Evolutionary conservation across 768 basidiomycete genomes (phyloP), one percentile per base, ranked within the genome.

Genomic region (Termitomyces sp.): DNA sequence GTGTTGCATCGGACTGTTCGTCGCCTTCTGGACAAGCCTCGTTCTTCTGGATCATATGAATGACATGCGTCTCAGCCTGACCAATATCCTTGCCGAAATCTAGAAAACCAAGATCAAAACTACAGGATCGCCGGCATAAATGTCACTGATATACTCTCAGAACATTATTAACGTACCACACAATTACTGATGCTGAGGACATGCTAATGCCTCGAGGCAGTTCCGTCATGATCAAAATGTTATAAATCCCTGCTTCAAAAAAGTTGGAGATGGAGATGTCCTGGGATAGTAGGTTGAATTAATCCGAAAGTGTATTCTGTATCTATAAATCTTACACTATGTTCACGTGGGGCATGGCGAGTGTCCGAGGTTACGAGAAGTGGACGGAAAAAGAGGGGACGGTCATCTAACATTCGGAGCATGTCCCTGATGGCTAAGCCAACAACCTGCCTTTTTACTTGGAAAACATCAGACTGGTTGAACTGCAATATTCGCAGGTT

Each of bases 191-290:
- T 7, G 77, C 79, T 30, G 74, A 74, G 6, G 84, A 81, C 26
- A 87, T 51, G 45, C 83, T 83, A 11, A 87, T 60, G 63, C 87
- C 85, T 64, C 86, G 82, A 5, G 75, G 67, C 1, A 76, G 74
- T 60, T 81, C 81, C 1, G 82, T 84, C 28, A 79, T 71, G 32
- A 92, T 71, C 32, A 90, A 68, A 10, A 90, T 70, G 64, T 92
- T 92, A 58, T 74, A 77, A 10, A 74, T 74, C 3, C 87, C 88
- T 26, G 66, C 62, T 24, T 71, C 66, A 55, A 89, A 88, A 45
- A 70, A 70, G 21, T 70, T 72, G 42, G 78, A 74, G 24, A 80
- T 72, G 42, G 78, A 74, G 24, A 80, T 67, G 7, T 81, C 76
- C 62, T 74, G 70, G 80, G 5, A 32, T 10, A 48, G 24, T 15